These are phyloP conservation scores for Trichoderma asperelloides DNA, from an alignment of 495 filamentous ascomycete genomes.

Conservation along the genomic window DNA sequence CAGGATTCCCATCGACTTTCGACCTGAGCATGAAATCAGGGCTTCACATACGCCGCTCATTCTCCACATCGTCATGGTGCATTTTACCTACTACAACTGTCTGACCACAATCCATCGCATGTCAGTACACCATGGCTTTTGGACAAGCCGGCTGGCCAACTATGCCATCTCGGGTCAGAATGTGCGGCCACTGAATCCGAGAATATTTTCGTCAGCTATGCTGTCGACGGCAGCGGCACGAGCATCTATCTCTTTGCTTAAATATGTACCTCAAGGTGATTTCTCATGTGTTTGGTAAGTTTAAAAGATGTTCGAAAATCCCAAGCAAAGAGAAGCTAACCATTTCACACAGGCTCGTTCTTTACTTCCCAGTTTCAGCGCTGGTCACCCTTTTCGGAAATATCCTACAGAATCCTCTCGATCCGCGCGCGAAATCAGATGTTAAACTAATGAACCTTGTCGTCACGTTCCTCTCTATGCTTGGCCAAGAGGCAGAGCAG, in stretches of 20 bases:
- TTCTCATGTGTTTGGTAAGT: constrained; percentile 91
- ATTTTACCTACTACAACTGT: constrained; percentile 97
- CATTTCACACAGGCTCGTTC: constrained; percentile 59
- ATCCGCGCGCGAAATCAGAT: constrained; percentile 79
- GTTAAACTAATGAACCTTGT: constrained; percentile 86
- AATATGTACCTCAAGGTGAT: constrained; percentile 92
- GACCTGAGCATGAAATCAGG: constrained; percentile 91
- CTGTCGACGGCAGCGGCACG: constrained; percentile 87
- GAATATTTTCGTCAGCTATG: constrained; percentile 89
- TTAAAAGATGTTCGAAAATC: neutral
- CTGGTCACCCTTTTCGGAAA: constrained; percentile 95
- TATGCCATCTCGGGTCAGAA: constrained; percentile 93
- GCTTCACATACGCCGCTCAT: constrained; percentile 81
- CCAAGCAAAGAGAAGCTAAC: constrained; percentile 15
- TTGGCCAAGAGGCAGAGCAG: constrained; percentile 69
- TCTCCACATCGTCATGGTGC: constrained; percentile 83
- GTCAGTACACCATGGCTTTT: constrained; percentile 97
- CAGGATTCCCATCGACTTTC: constrained; percentile 82
- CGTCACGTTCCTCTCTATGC: constrained; percentile 69
- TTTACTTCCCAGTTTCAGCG: constrained; percentile 95
- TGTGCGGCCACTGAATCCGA: constrained; percentile 78
- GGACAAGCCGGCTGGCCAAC: constrained; percentile 90
- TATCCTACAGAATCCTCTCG: constrained; percentile 90
- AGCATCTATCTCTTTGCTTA: constrained; percentile 86
- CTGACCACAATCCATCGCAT: constrained; percentile 96